Evolutionary conservation across 345 rosid species (phyloP).

Genomic region (Brassica napus): DNA sequence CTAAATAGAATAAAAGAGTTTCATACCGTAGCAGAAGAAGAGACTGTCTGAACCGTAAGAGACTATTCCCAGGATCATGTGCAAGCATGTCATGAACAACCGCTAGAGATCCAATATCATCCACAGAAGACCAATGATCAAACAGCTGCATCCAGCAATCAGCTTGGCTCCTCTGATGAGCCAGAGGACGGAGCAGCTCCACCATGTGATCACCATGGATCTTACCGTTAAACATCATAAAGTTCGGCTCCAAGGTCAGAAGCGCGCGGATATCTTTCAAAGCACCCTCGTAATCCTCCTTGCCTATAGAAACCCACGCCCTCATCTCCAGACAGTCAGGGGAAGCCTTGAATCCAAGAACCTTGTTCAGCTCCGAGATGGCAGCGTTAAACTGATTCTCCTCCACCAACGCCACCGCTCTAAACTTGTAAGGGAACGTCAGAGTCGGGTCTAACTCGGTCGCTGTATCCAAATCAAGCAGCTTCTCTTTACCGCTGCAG

Average conservation of each 20-base stretch:
- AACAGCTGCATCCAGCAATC: conserved; percentile 92
- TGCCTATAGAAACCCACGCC: conserved; percentile 67
- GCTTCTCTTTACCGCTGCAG: conserved; percentile 65
- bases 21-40: conserved; percentile 50
- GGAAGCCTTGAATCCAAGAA: conserved; percentile 63
- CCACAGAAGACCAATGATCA: conserved; percentile 89
- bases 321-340: conserved; percentile 80
- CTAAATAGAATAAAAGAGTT: neutral
- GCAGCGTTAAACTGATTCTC: conserved; percentile 61
- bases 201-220: conserved; percentile 62
- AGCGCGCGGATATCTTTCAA: conserved; percentile 71
- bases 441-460: conserved; percentile 78
- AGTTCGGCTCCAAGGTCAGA: conserved; percentile 68
- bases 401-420: conserved; percentile 67
- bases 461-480: conserved; percentile 57
- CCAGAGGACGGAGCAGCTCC: conserved; percentile 66
- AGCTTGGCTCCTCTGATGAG: conserved; percentile 67
- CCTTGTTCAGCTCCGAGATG: conserved; percentile 62
- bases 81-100: conserved; percentile 82
- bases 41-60: conserved; percentile 76
- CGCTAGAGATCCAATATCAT: conserved; percentile 83
- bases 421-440: conserved; percentile 69
- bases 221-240: conserved; percentile 63
- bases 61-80: conserved; percentile 77
- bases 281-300: conserved; percentile 72